Evolutionary conservation across 208 protist species (phyloP).

Genomic region (Leptomonas seymouri): DNA sequence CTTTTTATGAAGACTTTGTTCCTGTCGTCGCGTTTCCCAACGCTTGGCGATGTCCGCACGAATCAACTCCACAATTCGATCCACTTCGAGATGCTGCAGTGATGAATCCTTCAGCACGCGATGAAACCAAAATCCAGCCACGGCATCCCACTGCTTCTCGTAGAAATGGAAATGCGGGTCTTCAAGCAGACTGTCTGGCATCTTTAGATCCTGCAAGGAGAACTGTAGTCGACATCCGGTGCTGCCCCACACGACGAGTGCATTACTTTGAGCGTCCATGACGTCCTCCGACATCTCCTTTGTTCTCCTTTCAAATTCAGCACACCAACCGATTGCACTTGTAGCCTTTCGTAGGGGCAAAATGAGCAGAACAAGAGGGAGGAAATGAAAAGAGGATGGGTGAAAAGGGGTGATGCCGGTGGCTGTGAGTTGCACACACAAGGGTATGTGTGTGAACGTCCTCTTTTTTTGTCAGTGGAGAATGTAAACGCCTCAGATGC

Average conservation of each 20-base stretch:
- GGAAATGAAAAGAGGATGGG: no score
- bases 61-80: slow-evolving; percentile 60
- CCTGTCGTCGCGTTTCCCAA: slow-evolving; percentile 51
- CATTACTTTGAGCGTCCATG: slow-evolving; percentile 30
- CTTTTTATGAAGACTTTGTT: slow-evolving; percentile 70
- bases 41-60: slow-evolving; percentile 64
- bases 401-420: no score
- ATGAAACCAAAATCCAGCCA: slow-evolving; percentile 77
- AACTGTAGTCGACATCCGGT: slow-evolving; percentile 75
- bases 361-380: no score
- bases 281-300: neutral
- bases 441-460: no score
- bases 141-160: slow-evolving; percentile 79
- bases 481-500: no score
- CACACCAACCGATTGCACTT: no score
- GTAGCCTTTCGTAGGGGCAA: no score
- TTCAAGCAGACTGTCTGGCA: slow-evolving; percentile 59
- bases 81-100: slow-evolving; percentile 64
- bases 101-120: slow-evolving; percentile 71
- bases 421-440: neutral
- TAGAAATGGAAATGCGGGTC: slow-evolving; percentile 67
- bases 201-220: slow-evolving; percentile 64
- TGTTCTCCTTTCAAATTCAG: no score
- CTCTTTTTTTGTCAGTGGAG: no score
- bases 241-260: slow-evolving; percentile 81